These are phyloP conservation scores for Anthoceros angustus DNA, from an alignment of 225 moss, liverwort and hornwort genomes.

Conservation along the genomic window DNA sequence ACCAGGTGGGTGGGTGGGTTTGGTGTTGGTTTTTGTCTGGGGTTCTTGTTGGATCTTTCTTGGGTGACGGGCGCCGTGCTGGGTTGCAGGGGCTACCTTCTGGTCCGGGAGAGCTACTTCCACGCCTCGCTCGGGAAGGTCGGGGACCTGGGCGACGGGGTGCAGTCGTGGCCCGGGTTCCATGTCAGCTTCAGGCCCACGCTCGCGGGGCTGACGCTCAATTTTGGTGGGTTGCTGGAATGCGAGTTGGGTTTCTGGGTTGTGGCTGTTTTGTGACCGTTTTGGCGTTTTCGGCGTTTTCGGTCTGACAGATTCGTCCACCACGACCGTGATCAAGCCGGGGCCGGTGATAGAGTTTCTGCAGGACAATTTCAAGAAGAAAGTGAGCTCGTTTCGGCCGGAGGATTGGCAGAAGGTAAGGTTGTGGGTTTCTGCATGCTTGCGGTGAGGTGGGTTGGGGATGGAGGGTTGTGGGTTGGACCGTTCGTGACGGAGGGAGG, in stretches of 20 bases:
- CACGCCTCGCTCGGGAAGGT: conserved; percentile 49
- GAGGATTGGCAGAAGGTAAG: conserved; percentile 48
- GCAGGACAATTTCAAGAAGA: conserved; percentile 35
- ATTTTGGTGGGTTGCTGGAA: conserved; percentile 39
- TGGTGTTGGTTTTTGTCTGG: neutral
- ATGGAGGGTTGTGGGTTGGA: neutral
- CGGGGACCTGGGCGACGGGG: conserved; percentile 70
- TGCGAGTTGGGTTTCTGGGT: neutral
- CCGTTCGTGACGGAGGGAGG: neutral
- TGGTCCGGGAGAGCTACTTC: conserved; percentile 78
- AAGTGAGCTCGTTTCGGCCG: conserved; percentile 24
- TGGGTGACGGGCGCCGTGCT: neutral
- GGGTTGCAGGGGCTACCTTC: conserved; percentile 49
- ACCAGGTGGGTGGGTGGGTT: conserved; percentile 23
- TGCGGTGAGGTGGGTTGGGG: neutral
- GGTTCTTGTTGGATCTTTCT: neutral
- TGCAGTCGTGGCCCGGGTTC: conserved; percentile 80
- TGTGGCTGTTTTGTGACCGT: neutral
- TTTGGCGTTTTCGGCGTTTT: neutral
- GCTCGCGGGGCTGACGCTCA: conserved; percentile 51
- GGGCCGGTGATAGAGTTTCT: conserved; percentile 32
- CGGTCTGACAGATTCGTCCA: conserved; percentile 44
- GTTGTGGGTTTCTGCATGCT: neutral
- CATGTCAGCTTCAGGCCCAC: conserved; percentile 75
- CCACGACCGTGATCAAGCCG: conserved; percentile 79